A percentile compares a stretch with the other conserved stretches of the same genome.
These are phyloP conservation scores for Pseudogymnoascus sp. DNA, from an alignment of 2,329 filamentous ascomycete genomes.

Conservation along the genomic window DNA sequence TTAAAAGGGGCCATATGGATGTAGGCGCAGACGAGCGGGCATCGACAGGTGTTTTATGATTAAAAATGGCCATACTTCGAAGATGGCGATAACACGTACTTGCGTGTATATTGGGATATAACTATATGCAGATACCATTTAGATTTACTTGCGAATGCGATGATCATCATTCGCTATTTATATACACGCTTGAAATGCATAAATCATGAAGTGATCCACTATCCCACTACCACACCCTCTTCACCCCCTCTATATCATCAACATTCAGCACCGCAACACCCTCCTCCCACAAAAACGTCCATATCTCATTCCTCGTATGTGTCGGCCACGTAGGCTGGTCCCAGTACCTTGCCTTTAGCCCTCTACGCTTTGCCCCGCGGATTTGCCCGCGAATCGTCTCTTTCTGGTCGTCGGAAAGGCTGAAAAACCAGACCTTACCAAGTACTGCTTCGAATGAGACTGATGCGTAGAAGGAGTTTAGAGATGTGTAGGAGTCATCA, in stretches of 20 bases:
- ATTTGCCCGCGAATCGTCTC: slow-evolving; percentile 39
- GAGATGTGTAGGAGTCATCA: slow-evolving; percentile 36
- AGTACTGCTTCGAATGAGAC: slow-evolving; percentile 48
- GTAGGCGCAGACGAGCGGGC: background rate
- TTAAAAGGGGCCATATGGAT: background rate
- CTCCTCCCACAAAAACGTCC: slow-evolving; percentile 47
- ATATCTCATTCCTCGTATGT: slow-evolving; percentile 46
- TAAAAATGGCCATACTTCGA: background rate
- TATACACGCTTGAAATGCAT: background rate
- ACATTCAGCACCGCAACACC: slow-evolving; percentile 56
- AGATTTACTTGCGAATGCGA: background rate
- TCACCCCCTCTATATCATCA: slow-evolving; percentile 38
- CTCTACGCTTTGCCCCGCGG: slow-evolving; percentile 40
- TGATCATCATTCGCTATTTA: background rate
- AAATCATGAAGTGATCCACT: background rate
- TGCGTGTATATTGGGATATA: background rate
- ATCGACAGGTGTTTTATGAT: background rate
- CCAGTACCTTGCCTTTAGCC: slow-evolving; percentile 55
- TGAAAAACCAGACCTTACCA: slow-evolving; percentile 39
- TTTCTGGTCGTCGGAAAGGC: slow-evolving; percentile 40
- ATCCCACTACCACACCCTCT: background rate
- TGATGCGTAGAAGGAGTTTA: slow-evolving; percentile 62
- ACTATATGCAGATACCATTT: slow-evolving; percentile 4
- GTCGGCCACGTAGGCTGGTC: slow-evolving; percentile 51
- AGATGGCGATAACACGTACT: background rate